Percentiles rank a stretch among this genome's conserved stretches.
phyloP scores from a whole-genome alignment of 495 filamentous ascomycete genomes.

The Gamarada debralockiae region DNA sequence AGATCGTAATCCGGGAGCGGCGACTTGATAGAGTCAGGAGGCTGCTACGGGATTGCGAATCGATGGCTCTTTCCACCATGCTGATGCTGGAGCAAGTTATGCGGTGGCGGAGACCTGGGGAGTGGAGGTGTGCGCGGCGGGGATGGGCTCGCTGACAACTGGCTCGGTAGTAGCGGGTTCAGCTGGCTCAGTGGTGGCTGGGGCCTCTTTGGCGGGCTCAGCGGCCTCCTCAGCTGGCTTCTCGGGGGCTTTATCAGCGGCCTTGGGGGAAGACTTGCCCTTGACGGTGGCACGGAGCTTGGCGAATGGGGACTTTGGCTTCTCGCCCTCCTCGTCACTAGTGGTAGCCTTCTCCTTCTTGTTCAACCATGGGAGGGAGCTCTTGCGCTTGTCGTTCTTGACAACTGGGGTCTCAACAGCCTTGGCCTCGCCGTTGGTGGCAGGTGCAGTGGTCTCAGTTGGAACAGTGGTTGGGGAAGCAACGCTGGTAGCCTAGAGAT shows the following conservation, averaged over 20 bases:
- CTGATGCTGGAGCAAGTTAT: constrained; percentile 10
- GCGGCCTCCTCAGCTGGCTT: constrained; percentile 36
- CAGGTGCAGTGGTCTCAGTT: constrained; percentile 32
- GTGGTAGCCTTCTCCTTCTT: constrained; percentile 43
- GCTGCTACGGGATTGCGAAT: too few species aligned
- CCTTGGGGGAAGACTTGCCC: constrained; percentile 36
- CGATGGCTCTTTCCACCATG: too few species aligned
- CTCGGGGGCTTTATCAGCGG: constrained; percentile 29
- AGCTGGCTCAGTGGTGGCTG: constrained; percentile 40
- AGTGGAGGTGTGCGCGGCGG: constrained; percentile 16
- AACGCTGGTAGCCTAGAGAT: constrained; percentile 32
- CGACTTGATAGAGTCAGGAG: constrained; percentile 11
- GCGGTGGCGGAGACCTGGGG: constrained; percentile 25
- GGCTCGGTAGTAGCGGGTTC: constrained; percentile 12
- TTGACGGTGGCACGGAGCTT: constrained; percentile 54
- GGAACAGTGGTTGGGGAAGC: constrained; percentile 38
- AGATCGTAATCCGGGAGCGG: background rate
- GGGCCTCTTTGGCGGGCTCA: constrained; percentile 37
- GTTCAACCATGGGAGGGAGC: constrained; percentile 49
- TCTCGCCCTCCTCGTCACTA: constrained; percentile 43
- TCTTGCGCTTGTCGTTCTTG: constrained; percentile 55
- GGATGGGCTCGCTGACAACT: constrained; percentile 21
- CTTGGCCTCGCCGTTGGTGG: constrained; percentile 35
- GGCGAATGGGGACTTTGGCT: constrained; percentile 53
- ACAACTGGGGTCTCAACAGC: constrained; percentile 36